Evolutionary conservation across 805 yeast species (phyloP), one percentile per base, ranked within the genome.

Genomic region (Cyberlindnera meyerae): DNA sequence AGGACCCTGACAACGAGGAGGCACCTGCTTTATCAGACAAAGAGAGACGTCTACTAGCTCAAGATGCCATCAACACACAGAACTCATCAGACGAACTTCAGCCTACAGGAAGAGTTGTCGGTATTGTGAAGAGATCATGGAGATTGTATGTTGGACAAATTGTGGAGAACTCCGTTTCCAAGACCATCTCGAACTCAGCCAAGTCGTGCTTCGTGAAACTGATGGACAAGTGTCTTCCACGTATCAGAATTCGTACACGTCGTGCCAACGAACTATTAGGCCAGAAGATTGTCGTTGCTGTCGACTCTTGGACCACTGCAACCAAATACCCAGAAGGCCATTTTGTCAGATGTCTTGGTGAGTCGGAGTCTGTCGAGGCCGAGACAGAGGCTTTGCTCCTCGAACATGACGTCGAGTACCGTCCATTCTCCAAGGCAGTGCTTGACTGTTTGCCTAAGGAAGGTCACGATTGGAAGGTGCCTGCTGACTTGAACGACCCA

Each of bases 371-470:
- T 42, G 85, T 84, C 32, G 85, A 82, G 52, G 97, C 98, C 3
- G 99, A 93, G 63, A 90, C 96, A 9, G 97, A 93, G 56, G 96
- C 97, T 1, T 67, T 93, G 37, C 63, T 93, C 34, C 65, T 93
- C 40, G 99, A 93, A 57, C 96, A 93, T 57, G 97, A 90, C 55
- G 96, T 93, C 18, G 97, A 93, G 55, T 93, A 88, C 58, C 75
- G 96, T 49, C 99, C 97, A 18, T 93, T 93, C 58, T 80, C 97
- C 5, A 86, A 86, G 51, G 77, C 87, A 37, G 98, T 94, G 0
- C 66, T 93, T 55, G 93, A 78, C 37, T 93, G 99, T 65, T 68
- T 93, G 43, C 99, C 99, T 5, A 60, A 68, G 18, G 98, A 90
- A 60, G 99, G 99, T 9, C 87, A 84, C 48, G 75, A 83, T 41